phyloP scores from a whole-genome alignment of 2,329 filamentous ascomycete genomes.

The Sodiomyces alkalinus region DNA sequence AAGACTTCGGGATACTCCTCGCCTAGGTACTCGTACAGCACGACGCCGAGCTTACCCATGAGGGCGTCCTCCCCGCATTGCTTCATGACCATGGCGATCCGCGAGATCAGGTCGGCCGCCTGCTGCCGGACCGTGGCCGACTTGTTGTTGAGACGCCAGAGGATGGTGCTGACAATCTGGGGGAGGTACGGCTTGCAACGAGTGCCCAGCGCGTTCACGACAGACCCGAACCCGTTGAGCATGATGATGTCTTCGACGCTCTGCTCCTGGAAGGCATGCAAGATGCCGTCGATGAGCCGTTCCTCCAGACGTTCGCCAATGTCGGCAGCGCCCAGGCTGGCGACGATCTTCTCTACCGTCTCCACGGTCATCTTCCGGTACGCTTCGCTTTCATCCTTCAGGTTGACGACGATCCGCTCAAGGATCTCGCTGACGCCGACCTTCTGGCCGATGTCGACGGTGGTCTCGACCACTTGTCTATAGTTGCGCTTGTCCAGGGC shows the following conservation, averaged over 20 bases:
- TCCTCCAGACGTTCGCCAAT: slow-evolving; percentile 88
- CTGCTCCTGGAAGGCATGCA: slow-evolving; percentile 96
- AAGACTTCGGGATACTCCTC: slow-evolving; percentile 98
- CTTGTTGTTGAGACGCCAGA: slow-evolving; percentile 97
- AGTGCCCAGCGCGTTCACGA: slow-evolving; percentile 86
- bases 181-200: slow-evolving; percentile 93
- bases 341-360: slow-evolving; percentile 92
- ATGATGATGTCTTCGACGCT: slow-evolving; percentile 92
- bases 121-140: slow-evolving; percentile 93
- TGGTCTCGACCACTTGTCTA: slow-evolving; percentile 93
- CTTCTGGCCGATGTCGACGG: slow-evolving; percentile 91
- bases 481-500: slow-evolving; percentile 96
- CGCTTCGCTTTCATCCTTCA: slow-evolving; percentile 95
- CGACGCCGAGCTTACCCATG: slow-evolving; percentile 87
- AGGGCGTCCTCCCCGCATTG: slow-evolving; percentile 92
- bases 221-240: slow-evolving; percentile 93
- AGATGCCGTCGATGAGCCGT: slow-evolving; percentile 83
- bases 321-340: slow-evolving; percentile 82
- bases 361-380: slow-evolving; percentile 99
- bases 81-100: slow-evolving; percentile 98
- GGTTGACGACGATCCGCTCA: slow-evolving; percentile 80
- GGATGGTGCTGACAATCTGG: slow-evolving; percentile 91
- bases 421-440: slow-evolving; percentile 95
- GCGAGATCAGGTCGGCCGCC: slow-evolving; percentile 88
- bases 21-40: slow-evolving; percentile 94